Base-by-base conservation (phyloP, 306 rosid genomes). In the Prunus fruticosa region DNA sequence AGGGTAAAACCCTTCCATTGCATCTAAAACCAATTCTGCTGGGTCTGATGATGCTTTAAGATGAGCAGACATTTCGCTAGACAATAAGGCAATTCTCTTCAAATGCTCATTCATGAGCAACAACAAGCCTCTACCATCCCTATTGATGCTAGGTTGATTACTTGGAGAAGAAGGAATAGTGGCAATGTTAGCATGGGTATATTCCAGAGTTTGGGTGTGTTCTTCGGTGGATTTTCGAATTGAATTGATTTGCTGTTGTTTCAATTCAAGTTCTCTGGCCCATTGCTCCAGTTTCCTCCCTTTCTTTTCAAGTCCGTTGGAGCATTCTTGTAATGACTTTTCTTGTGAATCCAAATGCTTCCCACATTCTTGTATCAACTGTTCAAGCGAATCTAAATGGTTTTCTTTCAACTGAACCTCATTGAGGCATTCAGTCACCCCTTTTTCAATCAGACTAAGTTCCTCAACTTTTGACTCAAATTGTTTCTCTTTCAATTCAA, bases 11-110 rank as follows among this genome's bases (percentile, higher is more conserved):
- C 82, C 84, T 45, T 62, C 73, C 74, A 86, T 73, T 32, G 81
- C 82, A 72, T 86, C 84, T 20, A 86, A 71, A 43, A 84, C 90
- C 76, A 84, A 46, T 76, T 38, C 77, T 19, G 90, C 82, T 25
- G 87, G 87, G 65, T 83, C 71, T 9, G 47, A 2, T 16, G 69
- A 60, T 0, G 25, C 25, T 56, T 28, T 15, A 23, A 73, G 82
- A 23, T 27, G 25, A 27, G 34, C 66, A 12, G 53, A 2, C 52
- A 72, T 38, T 34, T 72, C 66, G 6, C 52, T 56, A 13, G 38
- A 18, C 52, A 72, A 52, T 14, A 11, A 72, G 14, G 78, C 82
- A 46, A 74, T 67, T 71, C 81, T 72, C 69, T 3, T 84, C 23
- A 32, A 49, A 54, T 30, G 27, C 56, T 38, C 72, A 25, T 41